A percentile compares a stretch with the other conserved stretches of the same genome.
Evolutionary conservation across 805 yeast genomes (phyloP).

Genomic region (Kodamaea kakaduensis): DNA sequence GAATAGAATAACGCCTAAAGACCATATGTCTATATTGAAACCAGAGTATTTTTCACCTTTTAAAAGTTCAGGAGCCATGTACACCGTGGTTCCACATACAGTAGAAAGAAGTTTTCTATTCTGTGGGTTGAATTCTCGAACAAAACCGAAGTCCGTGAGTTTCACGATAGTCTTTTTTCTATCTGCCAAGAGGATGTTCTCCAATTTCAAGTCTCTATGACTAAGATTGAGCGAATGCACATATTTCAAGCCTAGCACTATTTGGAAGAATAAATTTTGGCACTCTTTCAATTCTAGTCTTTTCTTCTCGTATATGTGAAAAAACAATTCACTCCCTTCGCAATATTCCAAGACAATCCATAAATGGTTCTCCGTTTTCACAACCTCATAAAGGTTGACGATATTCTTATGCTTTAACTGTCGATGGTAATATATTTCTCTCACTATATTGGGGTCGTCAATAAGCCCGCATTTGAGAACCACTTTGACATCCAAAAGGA

Average conservation of each 20-base stretch:
- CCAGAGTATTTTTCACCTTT: slow-evolving; percentile 71
- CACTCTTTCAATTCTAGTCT: slow-evolving; percentile 50
- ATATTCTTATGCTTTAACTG: slow-evolving; percentile 82
- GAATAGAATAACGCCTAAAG: slow-evolving; percentile 82
- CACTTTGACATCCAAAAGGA: slow-evolving; percentile 63
- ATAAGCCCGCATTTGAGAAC: slow-evolving; percentile 80
- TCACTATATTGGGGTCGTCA: slow-evolving; percentile 77
- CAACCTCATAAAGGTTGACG: slow-evolving; percentile 79
- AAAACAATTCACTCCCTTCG: slow-evolving; percentile 73
- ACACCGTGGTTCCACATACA: slow-evolving; percentile 89
- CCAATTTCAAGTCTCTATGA: slow-evolving; percentile 82
- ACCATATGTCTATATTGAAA: slow-evolving; percentile 82
- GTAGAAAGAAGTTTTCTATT: slow-evolving; percentile 61
- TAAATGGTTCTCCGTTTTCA: slow-evolving; percentile 71
- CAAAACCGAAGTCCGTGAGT: slow-evolving; percentile 90
- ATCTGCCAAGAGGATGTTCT: slow-evolving; percentile 59
- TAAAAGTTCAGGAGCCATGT: slow-evolving; percentile 94
- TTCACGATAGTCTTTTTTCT: slow-evolving; percentile 61
- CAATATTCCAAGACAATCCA: slow-evolving; percentile 93
- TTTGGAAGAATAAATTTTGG: slow-evolving; percentile 56
- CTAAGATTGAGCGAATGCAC: slow-evolving; percentile 75
- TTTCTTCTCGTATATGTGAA: slow-evolving; percentile 52
- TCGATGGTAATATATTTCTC: slow-evolving; percentile 86
- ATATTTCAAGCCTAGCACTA: slow-evolving; percentile 62
- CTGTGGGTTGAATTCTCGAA: slow-evolving; percentile 59